Evolutionary conservation across 176 grass and related monocot species (phyloP).

Genomic region (Juncus effusus): DNA sequence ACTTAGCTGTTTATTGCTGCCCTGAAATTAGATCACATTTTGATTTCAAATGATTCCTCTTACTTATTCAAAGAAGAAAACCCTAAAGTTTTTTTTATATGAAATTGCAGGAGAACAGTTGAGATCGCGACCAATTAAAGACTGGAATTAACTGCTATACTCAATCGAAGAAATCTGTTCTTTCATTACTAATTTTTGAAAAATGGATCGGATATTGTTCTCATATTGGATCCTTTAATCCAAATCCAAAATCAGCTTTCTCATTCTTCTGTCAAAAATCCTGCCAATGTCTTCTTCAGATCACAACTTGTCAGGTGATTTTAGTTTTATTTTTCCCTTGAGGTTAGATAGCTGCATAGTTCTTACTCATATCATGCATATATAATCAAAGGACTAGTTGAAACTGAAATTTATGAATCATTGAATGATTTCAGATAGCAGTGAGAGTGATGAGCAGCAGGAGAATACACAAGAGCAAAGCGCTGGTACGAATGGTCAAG

Average conservation of each 20-base stretch:
- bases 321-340: background rate
- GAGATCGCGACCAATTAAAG: background rate
- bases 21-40: background rate
- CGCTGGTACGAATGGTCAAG: slow-evolving; percentile 9
- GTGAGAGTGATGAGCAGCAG: slow-evolving; percentile 25
- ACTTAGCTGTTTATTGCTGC: background rate
- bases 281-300: slow-evolving; percentile 28
- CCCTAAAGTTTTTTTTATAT: background rate
- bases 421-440: slow-evolving; percentile 18
- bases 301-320: slow-evolving; percentile 16
- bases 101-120: slow-evolving; percentile 14
- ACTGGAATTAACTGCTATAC: slow-evolving; percentile 1
- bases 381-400: background rate
- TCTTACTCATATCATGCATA: background rate
- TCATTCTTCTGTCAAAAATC: background rate
- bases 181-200: background rate
- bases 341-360: background rate
- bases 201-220: too few species aligned
- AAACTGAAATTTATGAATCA: slow-evolving; percentile 1
- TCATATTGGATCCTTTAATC: too few species aligned
- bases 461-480: slow-evolving; percentile 16
- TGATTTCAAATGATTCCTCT: background rate
- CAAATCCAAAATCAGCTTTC: slow-evolving; percentile 4
- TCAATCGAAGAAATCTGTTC: slow-evolving; percentile 22
- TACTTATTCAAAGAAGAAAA: background rate